phyloP scores from a whole-genome alignment of 2,329 filamentous ascomycete genomes.

The Domatiomyces globalis region DNA sequence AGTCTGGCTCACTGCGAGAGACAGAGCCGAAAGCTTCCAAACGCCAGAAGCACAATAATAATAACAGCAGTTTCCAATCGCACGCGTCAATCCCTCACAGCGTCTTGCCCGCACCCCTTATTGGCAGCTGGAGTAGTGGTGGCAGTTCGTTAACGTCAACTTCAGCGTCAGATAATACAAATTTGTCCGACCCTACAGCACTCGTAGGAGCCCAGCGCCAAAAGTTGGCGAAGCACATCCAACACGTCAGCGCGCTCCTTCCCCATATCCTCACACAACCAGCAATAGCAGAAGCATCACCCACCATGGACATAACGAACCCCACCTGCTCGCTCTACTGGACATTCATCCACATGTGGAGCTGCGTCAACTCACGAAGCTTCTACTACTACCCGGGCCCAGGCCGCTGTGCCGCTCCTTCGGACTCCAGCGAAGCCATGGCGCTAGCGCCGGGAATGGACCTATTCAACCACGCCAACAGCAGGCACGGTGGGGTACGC shows the following conservation, averaged over 20 bases:
- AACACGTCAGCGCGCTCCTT: neutral
- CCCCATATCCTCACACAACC: neutral
- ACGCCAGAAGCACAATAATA: too few relatives aligned
- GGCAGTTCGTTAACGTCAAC: neutral
- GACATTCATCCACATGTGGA: slow-evolving; percentile 11
- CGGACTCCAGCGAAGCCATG: slow-evolving; percentile 11
- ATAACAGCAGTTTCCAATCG: neutral
- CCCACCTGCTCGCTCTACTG: neutral
- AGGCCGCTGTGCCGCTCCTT: slow-evolving; percentile 2
- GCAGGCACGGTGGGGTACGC: neutral
- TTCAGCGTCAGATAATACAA: neutral
- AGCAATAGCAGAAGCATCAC: neutral
- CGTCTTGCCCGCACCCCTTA: neutral
- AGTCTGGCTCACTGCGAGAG: neutral
- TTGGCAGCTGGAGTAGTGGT: neutral
- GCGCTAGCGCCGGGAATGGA: slow-evolving; percentile 14
- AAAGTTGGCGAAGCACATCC: neutral
- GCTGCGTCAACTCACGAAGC: slow-evolving; percentile 9
- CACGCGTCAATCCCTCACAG: too few relatives aligned
- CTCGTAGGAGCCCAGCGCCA: neutral
- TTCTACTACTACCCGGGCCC: slow-evolving; percentile 12
- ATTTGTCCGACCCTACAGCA: too few relatives aligned
- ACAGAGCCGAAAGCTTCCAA: too few relatives aligned
- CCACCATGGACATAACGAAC: neutral
- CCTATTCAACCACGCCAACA: slow-evolving; percentile 13